These are phyloP conservation scores for Candida ficus DNA, from an alignment of 805 yeast species.

Conservation along the genomic window DNA sequence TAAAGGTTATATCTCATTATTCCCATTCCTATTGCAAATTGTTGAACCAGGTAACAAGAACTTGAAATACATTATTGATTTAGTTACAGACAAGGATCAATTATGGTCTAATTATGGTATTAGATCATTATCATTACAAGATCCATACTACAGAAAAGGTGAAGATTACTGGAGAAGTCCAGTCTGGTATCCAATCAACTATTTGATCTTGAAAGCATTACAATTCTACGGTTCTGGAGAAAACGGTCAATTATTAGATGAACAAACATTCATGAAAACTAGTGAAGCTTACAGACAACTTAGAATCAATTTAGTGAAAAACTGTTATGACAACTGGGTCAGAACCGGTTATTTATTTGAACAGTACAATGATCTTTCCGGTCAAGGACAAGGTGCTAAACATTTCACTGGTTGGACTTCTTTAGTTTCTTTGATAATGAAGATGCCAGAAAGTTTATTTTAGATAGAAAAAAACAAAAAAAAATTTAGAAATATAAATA, in stretches of 20 bases:
- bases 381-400: slow-evolving; percentile 74
- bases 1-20: slow-evolving; percentile 79
- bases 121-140: slow-evolving; percentile 69
- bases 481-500: slow-evolving; percentile 1
- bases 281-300: slow-evolving; percentile 50
- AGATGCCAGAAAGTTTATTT: slow-evolving; percentile 53
- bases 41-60: slow-evolving; percentile 44
- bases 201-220: slow-evolving; percentile 68
- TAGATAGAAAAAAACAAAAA: slow-evolving; percentile 3
- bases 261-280: slow-evolving; percentile 29
- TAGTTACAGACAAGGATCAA: slow-evolving; percentile 63
- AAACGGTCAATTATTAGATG: slow-evolving; percentile 23
- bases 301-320: slow-evolving; percentile 62
- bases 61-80: slow-evolving; percentile 46
- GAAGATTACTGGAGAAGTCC: slow-evolving; percentile 98
- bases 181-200: slow-evolving; percentile 89
- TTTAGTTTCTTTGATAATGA: slow-evolving; percentile 72
- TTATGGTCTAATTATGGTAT: slow-evolving; percentile 79
- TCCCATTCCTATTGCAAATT: slow-evolving; percentile 78
- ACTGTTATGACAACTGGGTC: slow-evolving; percentile 64
- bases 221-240: slow-evolving; percentile 42
- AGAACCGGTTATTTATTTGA: slow-evolving; percentile 85
- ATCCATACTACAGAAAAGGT: slow-evolving; percentile 60
- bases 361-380: slow-evolving; percentile 75
- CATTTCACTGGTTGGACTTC: slow-evolving; percentile 96